Conservation (phyloP, 345 rosid genomes). For the Gossypium herbaceum region DNA sequence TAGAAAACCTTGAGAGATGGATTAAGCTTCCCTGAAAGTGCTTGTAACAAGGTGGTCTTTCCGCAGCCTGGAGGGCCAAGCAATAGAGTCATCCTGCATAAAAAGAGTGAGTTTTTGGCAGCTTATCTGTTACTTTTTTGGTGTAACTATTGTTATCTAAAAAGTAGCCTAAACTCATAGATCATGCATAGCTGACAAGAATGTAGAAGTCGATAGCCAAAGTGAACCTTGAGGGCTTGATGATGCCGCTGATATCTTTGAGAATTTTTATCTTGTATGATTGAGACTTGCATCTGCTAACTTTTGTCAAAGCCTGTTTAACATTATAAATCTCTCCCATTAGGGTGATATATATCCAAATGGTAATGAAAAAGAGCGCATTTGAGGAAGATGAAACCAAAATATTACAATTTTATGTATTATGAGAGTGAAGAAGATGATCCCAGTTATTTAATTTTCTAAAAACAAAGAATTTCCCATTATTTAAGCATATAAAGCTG, state of each 20-base stretch:
- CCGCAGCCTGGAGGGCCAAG: slow-evolving; percentile 54
- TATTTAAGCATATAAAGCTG: neutral
- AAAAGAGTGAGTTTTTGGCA: neutral
- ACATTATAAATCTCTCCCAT: neutral
- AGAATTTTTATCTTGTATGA: slow-evolving; percentile 26
- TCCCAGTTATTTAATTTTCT: neutral
- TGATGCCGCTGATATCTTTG: slow-evolving; percentile 39
- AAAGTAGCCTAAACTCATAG: neutral
- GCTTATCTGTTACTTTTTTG: neutral
- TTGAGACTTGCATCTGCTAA: slow-evolving; percentile 17
- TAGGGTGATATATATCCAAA: neutral
- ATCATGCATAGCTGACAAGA: neutral
- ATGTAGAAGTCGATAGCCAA: neutral
- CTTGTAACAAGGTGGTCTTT: slow-evolving; percentile 42
- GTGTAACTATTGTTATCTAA: neutral
- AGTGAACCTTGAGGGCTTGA: slow-evolving; percentile 49
- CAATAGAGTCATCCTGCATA: slow-evolving; percentile 39
- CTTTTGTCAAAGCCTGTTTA: slow-evolving; percentile 19
- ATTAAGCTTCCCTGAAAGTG: slow-evolving; percentile 41
- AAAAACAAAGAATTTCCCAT: neutral
- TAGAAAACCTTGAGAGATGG: slow-evolving; percentile 34
- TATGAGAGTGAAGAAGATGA: neutral
- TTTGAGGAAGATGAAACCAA: neutral
- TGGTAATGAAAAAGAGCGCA: neutral
- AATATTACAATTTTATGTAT: neutral